Evolutionary conservation across 306 rosid genomes (phyloP), one percentile per base, ranked within the genome.

Genomic region (Rubus parviflorus): DNA sequence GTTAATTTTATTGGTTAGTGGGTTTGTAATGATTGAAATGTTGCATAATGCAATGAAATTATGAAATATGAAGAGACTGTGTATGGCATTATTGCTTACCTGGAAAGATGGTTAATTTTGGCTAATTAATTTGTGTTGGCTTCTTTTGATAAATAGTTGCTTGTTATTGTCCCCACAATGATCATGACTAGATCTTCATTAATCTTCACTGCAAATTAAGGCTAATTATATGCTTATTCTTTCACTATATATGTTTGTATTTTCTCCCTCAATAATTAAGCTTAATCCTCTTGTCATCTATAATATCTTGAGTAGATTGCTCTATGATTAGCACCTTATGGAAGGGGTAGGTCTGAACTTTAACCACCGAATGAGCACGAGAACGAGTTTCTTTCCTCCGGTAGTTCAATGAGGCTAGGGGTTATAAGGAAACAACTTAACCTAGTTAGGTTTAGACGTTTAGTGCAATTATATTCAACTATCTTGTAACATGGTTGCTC

Each of bases 61-160:
- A 64, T 38, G 25, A 64, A 3, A 64, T 17, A 40, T 65, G 48
- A 40, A 65, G 70, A 19, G 5, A 30, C 41, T 12, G 14, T 43
- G 14, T 38, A 8, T 8, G 17, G 48, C n/a, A 40, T 65, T 68
- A 49, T 49, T 42, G 85, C 75, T 73, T 74, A 78, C 70, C 83
- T 83, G 86, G 86, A 78, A 78, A 78, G 77, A 77, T 68, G 69
- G 51, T 38, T n/a, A n/a, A n/a, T n/a, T 82, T 51, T 19, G 22
- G 74, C 57, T 47, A 42, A 22, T 54, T 64, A 49, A 35, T 22
- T 25, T 20, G 51, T 71, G 8, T 65, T 65, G 47, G 38, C 70
- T 38, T 65, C 70, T 65, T 64, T 65, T 64, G 70, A 47, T 65
- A 65, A 38, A 37, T 7, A 6, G 20, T 37, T 17, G 14, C 12